Percentiles rank a stretch among this genome's conserved stretches.
phyloP scores from a whole-genome alignment of 805 yeast species.

The Starmerella sp. region DNA sequence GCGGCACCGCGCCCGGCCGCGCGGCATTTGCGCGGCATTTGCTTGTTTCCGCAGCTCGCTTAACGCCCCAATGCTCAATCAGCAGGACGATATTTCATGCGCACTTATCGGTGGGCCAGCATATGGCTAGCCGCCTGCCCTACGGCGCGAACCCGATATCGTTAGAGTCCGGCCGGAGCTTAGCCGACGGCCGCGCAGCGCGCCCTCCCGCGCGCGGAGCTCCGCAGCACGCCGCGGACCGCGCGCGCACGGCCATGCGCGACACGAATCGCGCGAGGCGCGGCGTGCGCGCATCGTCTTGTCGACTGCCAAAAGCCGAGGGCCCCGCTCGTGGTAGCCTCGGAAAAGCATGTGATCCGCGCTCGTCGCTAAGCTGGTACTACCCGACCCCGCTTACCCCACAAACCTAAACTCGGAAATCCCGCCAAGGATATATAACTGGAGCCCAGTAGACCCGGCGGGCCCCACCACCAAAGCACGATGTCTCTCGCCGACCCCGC shows the following conservation, averaged over 20 bases:
- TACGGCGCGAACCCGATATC: not conserved
- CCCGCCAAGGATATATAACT: conserved; percentile 5
- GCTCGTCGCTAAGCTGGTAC: not conserved
- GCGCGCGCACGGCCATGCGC: too few relatives aligned
- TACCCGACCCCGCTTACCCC: conserved; percentile 8
- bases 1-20: too few relatives aligned
- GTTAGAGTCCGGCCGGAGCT: not conserved
- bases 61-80: too few relatives aligned
- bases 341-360: conserved; percentile 3
- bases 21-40: too few relatives aligned
- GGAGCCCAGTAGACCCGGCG: not conserved
- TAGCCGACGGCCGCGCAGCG: not conserved
- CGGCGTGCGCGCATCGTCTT: too few relatives aligned
- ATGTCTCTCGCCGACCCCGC: conserved; percentile 25
- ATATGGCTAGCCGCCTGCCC: not conserved
- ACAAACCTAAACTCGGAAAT: conserved; percentile 2
- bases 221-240: not conserved
- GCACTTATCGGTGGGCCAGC: not conserved
- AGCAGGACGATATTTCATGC: not conserved
- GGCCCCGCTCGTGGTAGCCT: not conserved
- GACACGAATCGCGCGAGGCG: too few relatives aligned
- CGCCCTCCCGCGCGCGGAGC: too few relatives aligned
- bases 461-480: not conserved
- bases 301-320: not conserved
- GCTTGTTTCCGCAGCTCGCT: too few relatives aligned